Base-by-base conservation (phyloP, 2,329 filamentous ascomycete genomes). In the Alternaria gaisen region DNA sequence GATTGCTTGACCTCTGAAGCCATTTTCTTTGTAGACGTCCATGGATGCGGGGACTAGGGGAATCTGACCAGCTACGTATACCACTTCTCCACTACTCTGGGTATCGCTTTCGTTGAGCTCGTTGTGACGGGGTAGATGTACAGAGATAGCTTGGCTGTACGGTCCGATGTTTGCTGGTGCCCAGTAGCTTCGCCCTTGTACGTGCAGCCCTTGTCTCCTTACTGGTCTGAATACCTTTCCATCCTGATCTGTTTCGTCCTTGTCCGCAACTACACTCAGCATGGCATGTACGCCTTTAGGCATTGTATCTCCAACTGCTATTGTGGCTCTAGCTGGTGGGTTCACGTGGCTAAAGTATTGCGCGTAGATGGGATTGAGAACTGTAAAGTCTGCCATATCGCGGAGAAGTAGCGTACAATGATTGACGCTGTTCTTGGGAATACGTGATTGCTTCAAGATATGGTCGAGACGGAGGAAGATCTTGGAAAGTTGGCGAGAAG, bases 131-230 rank as follows among this genome's bases (percentile, higher is more conserved):
- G 67, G 79, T 11, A 78, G 50, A 1, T 82, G 82, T 11, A 87
- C 80, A 2, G 86, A 83, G 51, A 95, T 88, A 4, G 93, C 93
- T 80, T 99, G 95, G 57, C 94, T 97, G 79, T 98, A 98, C 0
- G 95, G 95, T 0, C 95, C 95, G 55, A 99, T 98, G 73, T 98
- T 98, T 20, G 95, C 94, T 0, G 95, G 95, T 0, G 95, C 95
- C 95, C 95, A 99, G 83, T 98, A 98, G 11, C 93, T 97, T 40
- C 92, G 85, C 4, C 91, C 94, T 79, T 98, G 95, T 6, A 99
- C 94, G 77, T 99, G 95, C 1, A 98, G 85, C 0, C 79, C 91
- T 58, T 80, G 76, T 32, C 83, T 78, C 2, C 50, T 26, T 0
- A 59, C 51, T 9, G 52, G n/a, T 34, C 47, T 57, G 1, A 48